A percentile compares a stretch with the other conserved stretches of the same genome.
Evolutionary conservation across 345 rosid species (phyloP).

Genomic region (Hypericum androsaemum): DNA sequence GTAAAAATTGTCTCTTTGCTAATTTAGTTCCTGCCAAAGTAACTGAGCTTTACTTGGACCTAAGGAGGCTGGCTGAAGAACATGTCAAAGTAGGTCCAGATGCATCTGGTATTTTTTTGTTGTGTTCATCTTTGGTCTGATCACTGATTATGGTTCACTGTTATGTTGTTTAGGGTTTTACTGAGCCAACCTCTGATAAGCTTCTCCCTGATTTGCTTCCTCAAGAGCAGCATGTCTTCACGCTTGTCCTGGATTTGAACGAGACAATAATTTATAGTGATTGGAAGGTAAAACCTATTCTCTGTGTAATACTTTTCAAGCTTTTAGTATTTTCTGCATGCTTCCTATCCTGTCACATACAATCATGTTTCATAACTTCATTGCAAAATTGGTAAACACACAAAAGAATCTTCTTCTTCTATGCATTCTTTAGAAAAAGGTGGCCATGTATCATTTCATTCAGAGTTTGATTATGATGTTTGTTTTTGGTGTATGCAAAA

Average conservation of each 20-base stretch:
- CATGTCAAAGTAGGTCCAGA: conserved; percentile 50
- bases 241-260: conserved; percentile 89
- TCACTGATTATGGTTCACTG: conserved; percentile 4
- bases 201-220: conserved; percentile 99
- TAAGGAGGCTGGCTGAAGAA: conserved; percentile 66
- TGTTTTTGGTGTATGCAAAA: conserved; percentile 19
- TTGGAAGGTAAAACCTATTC: conserved; percentile 63
- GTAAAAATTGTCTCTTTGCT: not conserved
- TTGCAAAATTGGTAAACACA: too few relatives aligned
- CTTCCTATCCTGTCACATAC: not conserved
- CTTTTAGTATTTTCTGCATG: not conserved
- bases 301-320: not conserved
- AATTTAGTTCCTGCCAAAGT: conserved; percentile 70
- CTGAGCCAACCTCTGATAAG: conserved; percentile 92
- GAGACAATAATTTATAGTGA: conserved; percentile 86
- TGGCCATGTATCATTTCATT: too few relatives aligned
- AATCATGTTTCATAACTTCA: too few relatives aligned
- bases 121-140: not conserved
- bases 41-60: conserved; percentile 73
- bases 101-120: not conserved
- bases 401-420: too few relatives aligned
- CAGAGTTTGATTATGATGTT: not conserved
- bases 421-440: too few relatives aligned
- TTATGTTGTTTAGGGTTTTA: conserved; percentile 45
- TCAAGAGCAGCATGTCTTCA: conserved; percentile 67